These are phyloP conservation scores for Durusdinium trenchii DNA, from an alignment of 73 alveolate species.

Conservation along the genomic window DNA sequence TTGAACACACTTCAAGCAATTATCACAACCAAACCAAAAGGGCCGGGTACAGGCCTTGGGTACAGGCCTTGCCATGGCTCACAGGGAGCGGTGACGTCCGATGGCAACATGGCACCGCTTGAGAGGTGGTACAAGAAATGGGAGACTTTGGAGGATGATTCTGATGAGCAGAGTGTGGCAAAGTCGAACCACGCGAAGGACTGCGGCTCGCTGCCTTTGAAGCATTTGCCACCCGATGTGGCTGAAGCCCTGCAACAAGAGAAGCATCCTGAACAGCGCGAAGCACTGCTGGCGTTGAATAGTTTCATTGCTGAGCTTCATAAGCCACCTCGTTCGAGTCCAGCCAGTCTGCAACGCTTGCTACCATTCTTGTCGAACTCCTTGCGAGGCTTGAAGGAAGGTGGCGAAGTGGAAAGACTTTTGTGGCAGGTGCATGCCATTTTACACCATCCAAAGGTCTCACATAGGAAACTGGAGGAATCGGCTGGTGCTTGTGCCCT, in stretches of 20 bases:
- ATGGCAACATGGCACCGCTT: constrained; percentile 46
- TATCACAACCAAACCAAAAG: no score
- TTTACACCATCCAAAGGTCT: constrained; percentile 38
- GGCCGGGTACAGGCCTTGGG: no score
- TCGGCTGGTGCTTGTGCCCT: constrained; percentile 72
- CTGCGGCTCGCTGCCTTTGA: background rate
- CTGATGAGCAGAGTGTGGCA: background rate
- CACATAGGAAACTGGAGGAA: constrained; percentile 19
- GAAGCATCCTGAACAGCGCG: background rate
- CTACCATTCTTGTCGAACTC: background rate
- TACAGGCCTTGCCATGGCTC: no score
- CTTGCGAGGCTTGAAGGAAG: constrained; percentile 6
- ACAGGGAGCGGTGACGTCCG: no score
- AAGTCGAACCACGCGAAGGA: background rate
- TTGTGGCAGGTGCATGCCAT: constrained; percentile 56
- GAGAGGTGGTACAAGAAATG: constrained; percentile 73
- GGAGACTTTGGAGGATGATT: constrained; percentile 23
- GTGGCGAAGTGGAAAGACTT: constrained; percentile 58
- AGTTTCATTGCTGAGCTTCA: constrained; percentile 60
- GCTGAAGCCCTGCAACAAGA: background rate
- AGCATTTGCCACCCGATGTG: constrained; percentile 16
- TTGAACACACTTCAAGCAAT: no score
- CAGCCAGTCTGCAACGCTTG: constrained; percentile 22
- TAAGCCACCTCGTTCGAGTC: background rate
- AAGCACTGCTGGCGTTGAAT: constrained; percentile 60